Base-by-base conservation (phyloP, 1,284 basidiomycete genomes). In the Xanthoconium separans region DNA sequence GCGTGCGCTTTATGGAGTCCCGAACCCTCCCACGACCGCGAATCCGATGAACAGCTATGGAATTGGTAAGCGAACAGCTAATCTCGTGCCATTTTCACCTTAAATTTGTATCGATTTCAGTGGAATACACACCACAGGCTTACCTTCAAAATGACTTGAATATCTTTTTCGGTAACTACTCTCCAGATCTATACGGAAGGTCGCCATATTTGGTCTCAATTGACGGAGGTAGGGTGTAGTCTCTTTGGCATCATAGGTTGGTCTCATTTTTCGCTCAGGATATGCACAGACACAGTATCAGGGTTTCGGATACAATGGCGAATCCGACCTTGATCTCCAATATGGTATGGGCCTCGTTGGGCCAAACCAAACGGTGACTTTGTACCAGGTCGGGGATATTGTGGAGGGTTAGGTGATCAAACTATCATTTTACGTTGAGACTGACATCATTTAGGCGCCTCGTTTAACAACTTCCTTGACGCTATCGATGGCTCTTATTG, bases 401-500 rank as follows among this genome's bases (percentile, higher is more conserved):
- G 64, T 73, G 2, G 69, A 76, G 57, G 74, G 77, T 72, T 40
- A 31, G n/a, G 64, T 50, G 9, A 16, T 22, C 1, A 9, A 27
- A 12, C 10, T 34, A 12, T 15, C 18, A 11, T 22, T 27, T 45
- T 36, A 11, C 13, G 2, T 20, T 24, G 30, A 48, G 13, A 24
- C 16, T 44, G 30, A 58, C 20, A 10, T 54, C 27, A 1, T 33
- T 22, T 40, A 77, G 76, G 75, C 42, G 76, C 72, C 13, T 76
- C 76, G 2, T 79, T 79, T 56, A 71, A 78, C 62, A 78, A 78
- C 58, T 71, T 75, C 54, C 73, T 82, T 9, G 79, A 83, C 58
- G 75, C 77, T 4, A 58, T 78, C 2, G 81, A 80, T 52, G 74
- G 60, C 9, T 68, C 71, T 12, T 83, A 74, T 62, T 82, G 81